Evolutionary conservation across 2,329 filamentous ascomycete species (phyloP).

Genomic region (Aspergillus japonicus): DNA sequence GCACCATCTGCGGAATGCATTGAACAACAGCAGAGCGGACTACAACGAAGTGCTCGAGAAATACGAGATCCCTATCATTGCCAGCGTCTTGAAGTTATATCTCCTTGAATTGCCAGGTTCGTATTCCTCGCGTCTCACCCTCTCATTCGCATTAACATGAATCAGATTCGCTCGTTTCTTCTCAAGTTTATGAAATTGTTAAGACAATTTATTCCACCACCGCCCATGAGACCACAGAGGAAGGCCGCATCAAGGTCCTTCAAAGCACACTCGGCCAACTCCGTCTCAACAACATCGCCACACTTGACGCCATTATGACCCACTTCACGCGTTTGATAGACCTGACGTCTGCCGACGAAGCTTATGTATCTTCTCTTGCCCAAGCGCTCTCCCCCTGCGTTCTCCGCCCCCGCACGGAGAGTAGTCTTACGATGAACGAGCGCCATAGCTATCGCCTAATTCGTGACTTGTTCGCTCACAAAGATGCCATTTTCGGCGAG

Average conservation of each 20-base stretch:
- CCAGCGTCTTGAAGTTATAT: conserved; percentile 89
- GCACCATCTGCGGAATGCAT: conserved; percentile 74
- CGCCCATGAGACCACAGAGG: conserved; percentile 71
- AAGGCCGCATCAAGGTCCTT: conserved; percentile 80
- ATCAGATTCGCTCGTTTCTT: conserved; percentile 92
- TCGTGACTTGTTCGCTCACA: conserved; percentile 88
- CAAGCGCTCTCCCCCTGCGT: conserved; percentile 78
- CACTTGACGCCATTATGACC: conserved; percentile 96
- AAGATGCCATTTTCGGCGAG: conserved; percentile 92
- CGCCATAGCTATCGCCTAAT: conserved; percentile 88
- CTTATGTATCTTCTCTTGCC: conserved; percentile 74
- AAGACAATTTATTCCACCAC: conserved; percentile 93
- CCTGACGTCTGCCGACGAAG: conserved; percentile 90
- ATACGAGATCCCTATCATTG: conserved; percentile 92
- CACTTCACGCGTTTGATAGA: conserved; percentile 97
- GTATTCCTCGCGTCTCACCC: conserved; percentile 35
- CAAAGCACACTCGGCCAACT: conserved; percentile 95
- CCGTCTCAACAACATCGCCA: conserved; percentile 94
- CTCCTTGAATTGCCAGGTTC: conserved; percentile 88
- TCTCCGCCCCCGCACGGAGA: conserved; percentile 81
- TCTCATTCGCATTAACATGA: background rate
- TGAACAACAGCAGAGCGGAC: conserved; percentile 85
- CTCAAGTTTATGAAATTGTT: conserved; percentile 97
- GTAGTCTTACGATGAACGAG: conserved; percentile 90
- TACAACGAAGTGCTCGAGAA: conserved; percentile 74